Percentiles rank a stretch among this genome's conserved stretches.
Conservation (phyloP, 1,284 basidiomycete genomes). For the Moniliophthora roreri region DNA sequence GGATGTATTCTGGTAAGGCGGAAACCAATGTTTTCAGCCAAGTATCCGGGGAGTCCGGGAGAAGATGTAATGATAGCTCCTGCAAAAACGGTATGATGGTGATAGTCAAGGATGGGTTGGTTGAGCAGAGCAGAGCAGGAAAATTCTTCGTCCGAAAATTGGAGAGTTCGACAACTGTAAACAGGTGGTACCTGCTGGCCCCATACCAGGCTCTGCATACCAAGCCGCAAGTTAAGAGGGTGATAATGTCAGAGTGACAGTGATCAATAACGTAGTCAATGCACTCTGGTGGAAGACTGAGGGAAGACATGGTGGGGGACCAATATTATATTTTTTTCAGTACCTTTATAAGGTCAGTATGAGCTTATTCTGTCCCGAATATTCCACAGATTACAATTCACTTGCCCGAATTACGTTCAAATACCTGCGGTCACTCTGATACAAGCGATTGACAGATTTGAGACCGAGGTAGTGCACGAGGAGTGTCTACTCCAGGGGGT, state of each 20-base stretch:
- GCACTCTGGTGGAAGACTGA: constrained; percentile 7
- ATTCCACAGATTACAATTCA: too few species aligned
- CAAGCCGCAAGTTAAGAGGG: constrained; percentile 6
- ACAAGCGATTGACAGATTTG: too few species aligned
- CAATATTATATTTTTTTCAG: too few species aligned
- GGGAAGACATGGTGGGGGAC: neutral
- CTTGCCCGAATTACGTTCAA: too few species aligned
- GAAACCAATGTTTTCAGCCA: neutral
- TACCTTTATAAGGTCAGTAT: too few species aligned
- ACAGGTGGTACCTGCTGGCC: constrained; percentile 10
- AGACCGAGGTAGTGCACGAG: too few species aligned
- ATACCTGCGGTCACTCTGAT: too few species aligned
- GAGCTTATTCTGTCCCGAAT: too few species aligned
- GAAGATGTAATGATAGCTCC: constrained; percentile 8
- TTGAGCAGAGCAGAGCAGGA: neutral
- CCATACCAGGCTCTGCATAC: constrained; percentile 9
- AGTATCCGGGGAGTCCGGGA: neutral
- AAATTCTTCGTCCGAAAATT: neutral
- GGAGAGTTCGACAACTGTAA: constrained; percentile 4
- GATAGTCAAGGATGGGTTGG: neutral
- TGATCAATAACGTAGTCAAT: constrained; percentile 12
- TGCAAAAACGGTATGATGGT: constrained; percentile 7
- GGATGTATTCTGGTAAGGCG: neutral
- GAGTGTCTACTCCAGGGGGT: too few species aligned
- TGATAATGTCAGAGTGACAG: constrained; percentile 1